phyloP scores from a whole-genome alignment of 176 grass and related monocot genomes.

The Thalia dealbata region DNA sequence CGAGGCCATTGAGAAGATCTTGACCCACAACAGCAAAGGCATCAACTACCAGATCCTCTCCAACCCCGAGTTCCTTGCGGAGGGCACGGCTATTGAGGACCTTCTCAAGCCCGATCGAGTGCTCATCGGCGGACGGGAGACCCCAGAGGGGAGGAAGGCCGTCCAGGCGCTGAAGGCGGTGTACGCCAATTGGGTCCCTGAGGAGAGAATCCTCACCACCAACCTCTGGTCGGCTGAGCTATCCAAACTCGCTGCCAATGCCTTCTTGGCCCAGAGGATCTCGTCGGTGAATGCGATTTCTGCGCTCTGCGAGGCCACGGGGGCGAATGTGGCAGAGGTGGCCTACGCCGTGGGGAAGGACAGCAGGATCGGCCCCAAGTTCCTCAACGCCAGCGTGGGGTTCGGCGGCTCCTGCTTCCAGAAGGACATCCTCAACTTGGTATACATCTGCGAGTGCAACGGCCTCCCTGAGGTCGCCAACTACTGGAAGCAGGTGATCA shows the following conservation, averaged over 20 bases:
- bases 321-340: slow-evolving; percentile 48
- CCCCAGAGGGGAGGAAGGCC: slow-evolving; percentile 34
- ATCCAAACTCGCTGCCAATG: slow-evolving; percentile 65
- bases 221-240: slow-evolving; percentile 70
- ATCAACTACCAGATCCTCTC: slow-evolving; percentile 68
- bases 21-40: slow-evolving; percentile 58
- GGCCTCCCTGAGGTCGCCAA: slow-evolving; percentile 44
- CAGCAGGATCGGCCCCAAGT: slow-evolving; percentile 54
- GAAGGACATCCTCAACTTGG: slow-evolving; percentile 60
- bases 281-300: slow-evolving; percentile 55
- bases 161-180: slow-evolving; percentile 46
- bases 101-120: slow-evolving; percentile 53
- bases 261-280: slow-evolving; percentile 65
- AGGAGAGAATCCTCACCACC: slow-evolving; percentile 50
- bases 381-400: slow-evolving; percentile 56
- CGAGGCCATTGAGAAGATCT: slow-evolving; percentile 67
- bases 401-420: slow-evolving; percentile 73
- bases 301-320: slow-evolving; percentile 49
- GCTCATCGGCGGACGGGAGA: slow-evolving; percentile 56
- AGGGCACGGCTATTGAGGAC: slow-evolving; percentile 59
- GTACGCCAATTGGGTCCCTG: slow-evolving; percentile 56
- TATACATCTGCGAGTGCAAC: slow-evolving; percentile 49
- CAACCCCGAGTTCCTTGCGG: slow-evolving; percentile 63
- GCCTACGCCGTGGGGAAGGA: slow-evolving; percentile 50
- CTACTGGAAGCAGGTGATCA: slow-evolving; percentile 57